phyloP scores from a whole-genome alignment of 257 asterid species.

The Ilex asprella region DNA sequence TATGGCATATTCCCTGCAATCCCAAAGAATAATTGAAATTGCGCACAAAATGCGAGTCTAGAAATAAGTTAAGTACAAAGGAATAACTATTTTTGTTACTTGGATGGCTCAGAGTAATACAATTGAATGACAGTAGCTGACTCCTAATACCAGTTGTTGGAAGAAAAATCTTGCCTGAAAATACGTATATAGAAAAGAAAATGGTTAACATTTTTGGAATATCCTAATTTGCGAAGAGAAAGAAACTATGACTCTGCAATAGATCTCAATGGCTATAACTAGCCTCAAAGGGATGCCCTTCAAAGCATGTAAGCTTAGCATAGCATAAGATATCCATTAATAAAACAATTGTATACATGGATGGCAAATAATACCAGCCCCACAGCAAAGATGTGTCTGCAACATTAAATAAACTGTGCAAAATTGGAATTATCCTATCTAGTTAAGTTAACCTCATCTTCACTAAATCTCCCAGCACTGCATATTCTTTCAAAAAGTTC shows the following conservation, averaged over 20 bases:
- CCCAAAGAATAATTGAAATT: background rate
- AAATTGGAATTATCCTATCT: background rate
- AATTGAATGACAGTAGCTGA: too few relatives aligned
- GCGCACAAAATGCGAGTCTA: too few relatives aligned
- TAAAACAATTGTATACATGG: too few relatives aligned
- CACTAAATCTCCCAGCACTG: slow-evolving; percentile 94
- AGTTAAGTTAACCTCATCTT: slow-evolving; percentile 59
- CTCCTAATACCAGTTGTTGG: too few relatives aligned
- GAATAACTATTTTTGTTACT: too few relatives aligned
- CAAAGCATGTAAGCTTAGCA: background rate
- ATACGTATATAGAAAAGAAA: too few relatives aligned
- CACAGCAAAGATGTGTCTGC: background rate
- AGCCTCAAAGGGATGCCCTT: background rate
- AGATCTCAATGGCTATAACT: background rate
- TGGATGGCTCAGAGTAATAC: too few relatives aligned
- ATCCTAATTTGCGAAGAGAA: background rate
- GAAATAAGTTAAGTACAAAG: too few relatives aligned
- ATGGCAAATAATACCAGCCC: background rate
- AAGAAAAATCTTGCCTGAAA: too few relatives aligned
- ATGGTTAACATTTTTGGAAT: background rate
- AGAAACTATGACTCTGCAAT: background rate
- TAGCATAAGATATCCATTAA: too few relatives aligned
- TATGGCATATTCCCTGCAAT: background rate
- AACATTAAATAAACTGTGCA: background rate
- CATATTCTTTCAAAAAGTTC: slow-evolving; percentile 95